Evolutionary conservation across 2,329 filamentous ascomycete species (phyloP).

Genomic region (Fusarium buxicola): DNA sequence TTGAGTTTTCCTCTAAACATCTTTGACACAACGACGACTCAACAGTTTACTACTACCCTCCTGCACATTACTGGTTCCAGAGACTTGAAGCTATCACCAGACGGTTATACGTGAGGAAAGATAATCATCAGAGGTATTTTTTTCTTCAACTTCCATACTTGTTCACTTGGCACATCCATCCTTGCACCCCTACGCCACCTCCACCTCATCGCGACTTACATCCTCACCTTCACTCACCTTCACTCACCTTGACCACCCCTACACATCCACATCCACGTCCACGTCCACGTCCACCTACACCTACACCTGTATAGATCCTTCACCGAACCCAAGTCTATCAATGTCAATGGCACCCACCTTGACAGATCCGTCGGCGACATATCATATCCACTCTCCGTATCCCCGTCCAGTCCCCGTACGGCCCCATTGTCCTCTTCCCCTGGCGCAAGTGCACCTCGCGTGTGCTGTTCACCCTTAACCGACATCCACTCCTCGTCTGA

Average conservation of each 20-base stretch:
- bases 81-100: background rate
- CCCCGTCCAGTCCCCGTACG: conserved; percentile 5
- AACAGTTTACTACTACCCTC: background rate
- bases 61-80: conserved; percentile 1
- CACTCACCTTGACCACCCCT: background rate
- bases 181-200: background rate
- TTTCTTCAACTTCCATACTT: background rate
- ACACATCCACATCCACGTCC: background rate
- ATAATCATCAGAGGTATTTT: background rate
- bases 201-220: background rate
- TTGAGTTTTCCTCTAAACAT: conserved; percentile 15
- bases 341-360: background rate
- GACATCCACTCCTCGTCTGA: conserved; percentile 25
- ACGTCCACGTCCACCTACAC: too few relatives aligned
- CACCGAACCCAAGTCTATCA: background rate
- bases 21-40: background rate
- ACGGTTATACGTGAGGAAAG: background rate
- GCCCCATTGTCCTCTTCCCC: background rate
- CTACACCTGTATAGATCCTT: too few relatives aligned
- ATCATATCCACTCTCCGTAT: conserved; percentile 12
- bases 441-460: conserved; percentile 8
- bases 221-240: conserved; percentile 2
- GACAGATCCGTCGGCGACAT: conserved; percentile 3
- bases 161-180: background rate
- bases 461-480: conserved; percentile 22